Evolutionary conservation across 129 eudicot species (phyloP), one percentile per base, ranked within the genome.

Genomic region (Flaveria bidentis): DNA sequence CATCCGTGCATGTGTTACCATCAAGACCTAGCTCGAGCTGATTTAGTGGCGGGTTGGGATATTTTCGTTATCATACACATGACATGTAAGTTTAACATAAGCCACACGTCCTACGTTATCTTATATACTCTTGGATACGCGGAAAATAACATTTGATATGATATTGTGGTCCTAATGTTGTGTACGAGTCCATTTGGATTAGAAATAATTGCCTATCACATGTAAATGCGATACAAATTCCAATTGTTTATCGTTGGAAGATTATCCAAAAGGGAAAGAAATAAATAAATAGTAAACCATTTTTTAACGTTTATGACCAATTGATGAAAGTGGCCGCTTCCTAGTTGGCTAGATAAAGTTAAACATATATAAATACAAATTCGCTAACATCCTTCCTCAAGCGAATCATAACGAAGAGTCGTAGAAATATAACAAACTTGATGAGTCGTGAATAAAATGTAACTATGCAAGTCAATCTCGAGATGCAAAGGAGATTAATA

Each of bases 101-200:
- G 75, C 81, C 86, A 74, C 80, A 78, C 23, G 62, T 67, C 46
- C 69, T 45, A 26, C 69, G 64, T 68, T 74, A 78, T 73, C 83
- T 69, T 45, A 52, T 80, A 17, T 73, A 73, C 69, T 63, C 62
- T 74, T 58, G 78, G 70, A 68, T 13, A 78, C 50, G 77, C 67
- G 13, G 73, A 78, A 83, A 78, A 57, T 76, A 50, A 72, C 69
- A 65, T 80, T 44, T 73, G 70, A 73, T 72, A 44, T 25, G 49
- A 52, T 52, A 66, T 30, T 28, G 75, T 80, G 79, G 79, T 73
- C 75, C 84, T 53, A 57, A 45, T 67, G 26, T 15, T 25, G 2
- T 64, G 12, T 28, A 26, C 16, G 22, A 72, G 57, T 44, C 41
- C 42, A 28, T 65, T 44, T 66, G 57, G 74, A 63, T 72, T 69